Conservation (phyloP, 768 basidiomycete species). For the Lactifluus piperatus region DNA sequence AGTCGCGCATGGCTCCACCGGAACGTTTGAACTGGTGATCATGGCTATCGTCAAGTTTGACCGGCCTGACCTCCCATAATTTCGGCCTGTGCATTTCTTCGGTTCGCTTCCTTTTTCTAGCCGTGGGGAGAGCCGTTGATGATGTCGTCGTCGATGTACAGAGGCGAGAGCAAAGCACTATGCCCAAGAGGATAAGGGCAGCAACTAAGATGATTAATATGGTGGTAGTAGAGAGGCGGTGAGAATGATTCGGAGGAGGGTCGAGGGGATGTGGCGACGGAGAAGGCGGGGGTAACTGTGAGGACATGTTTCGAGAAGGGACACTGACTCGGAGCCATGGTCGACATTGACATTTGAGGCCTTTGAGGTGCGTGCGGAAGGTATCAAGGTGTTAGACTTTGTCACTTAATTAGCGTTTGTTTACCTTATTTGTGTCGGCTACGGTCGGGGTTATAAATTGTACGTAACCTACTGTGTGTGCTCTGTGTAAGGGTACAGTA, state of each 20-base stretch:
- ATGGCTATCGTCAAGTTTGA: background rate
- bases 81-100: background rate
- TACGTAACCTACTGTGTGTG: too few species aligned
- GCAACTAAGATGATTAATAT: background rate
- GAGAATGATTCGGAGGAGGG: background rate
- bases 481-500: too few species aligned
- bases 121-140: background rate
- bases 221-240: background rate
- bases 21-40: background rate
- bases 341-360: too few species aligned
- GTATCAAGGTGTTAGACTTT: background rate
- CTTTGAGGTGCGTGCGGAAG: too few species aligned
- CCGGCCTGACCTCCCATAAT: conserved; percentile 12
- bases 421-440: background rate
- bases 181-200: background rate
- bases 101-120: too few species aligned
- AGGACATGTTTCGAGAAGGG: background rate
- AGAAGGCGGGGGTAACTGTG: too few species aligned
- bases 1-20: background rate
- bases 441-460: too few species aligned
- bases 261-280: background rate
- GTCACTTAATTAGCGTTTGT: background rate
- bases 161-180: background rate
- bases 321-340: background rate
- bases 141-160: background rate